Evolutionary conservation across 257 asterid species (phyloP), one percentile per base, ranked within the genome.

Genomic region (Solanum pinnatisectum): DNA sequence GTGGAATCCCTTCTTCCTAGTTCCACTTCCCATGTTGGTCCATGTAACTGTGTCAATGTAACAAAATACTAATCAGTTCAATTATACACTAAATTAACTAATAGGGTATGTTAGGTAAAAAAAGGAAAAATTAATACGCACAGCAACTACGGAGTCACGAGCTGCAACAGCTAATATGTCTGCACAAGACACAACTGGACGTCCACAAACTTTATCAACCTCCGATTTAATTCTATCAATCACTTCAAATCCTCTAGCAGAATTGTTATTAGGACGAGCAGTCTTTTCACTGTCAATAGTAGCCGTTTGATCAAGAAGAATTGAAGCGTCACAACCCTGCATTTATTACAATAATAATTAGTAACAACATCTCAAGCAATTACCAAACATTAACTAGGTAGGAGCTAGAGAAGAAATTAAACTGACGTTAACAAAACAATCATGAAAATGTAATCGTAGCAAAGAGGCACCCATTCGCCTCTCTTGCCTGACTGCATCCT

Each of bases 1-100:
- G 89, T 93, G 27, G 95, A 87, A 89, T 94, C 96, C 42, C 93
- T 91, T 85, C 96, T 90, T 67, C 94, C 93, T n/a, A 94, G 86
- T 87, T 4, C 60, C n/a, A 94, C 95, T 71, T 85, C 85, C 95
- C 95, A 94, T 5, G 30, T 8, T n/a, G 94, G 91, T 8, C 95
- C 96, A 16, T 93, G 94, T 36, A 94, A 85, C 96, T 93, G 89
- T 33, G 49, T 42, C 11, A 33, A 33, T 30, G 30, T 30, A 30
- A 30, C 30, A 30, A 30, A 30, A 30, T 30, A 30, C n/a, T n/a
- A n/a, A n/a, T n/a, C n/a, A n/a, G n/a, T n/a, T n/a, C n/a, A n/a
- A n/a, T n/a, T n/a, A n/a, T n/a, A n/a, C n/a, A n/a, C n/a, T 30
- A 1, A 30, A 30, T 30, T 30, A 30, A 30, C 30, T n/a, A 30